These are phyloP conservation scores for Cladorrhinum samala DNA, from an alignment of 495 filamentous ascomycete species.

Conservation along the genomic window DNA sequence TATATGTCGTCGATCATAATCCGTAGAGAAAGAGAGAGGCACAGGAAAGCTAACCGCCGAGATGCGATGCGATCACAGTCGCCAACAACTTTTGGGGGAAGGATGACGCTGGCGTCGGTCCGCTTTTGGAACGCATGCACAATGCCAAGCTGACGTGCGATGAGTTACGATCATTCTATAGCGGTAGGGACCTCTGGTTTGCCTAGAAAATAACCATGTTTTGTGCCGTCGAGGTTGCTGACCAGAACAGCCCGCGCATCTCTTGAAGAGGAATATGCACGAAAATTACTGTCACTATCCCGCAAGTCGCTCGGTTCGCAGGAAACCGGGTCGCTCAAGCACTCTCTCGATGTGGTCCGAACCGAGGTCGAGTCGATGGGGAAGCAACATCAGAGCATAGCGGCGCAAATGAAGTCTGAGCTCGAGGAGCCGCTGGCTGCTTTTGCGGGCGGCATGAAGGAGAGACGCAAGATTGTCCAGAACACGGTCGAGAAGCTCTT, in stretches of 20 bases:
- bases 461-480: slow-evolving; percentile 93
- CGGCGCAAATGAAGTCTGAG: slow-evolving; percentile 90
- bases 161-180: slow-evolving; percentile 89
- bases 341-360: slow-evolving; percentile 79
- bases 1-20: background rate
- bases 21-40: background rate
- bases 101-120: slow-evolving; percentile 91
- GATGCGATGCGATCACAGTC: slow-evolving; percentile 44
- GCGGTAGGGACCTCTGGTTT: slow-evolving; percentile 44
- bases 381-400: slow-evolving; percentile 85
- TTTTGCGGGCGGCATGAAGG: slow-evolving; percentile 90
- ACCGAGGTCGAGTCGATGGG: slow-evolving; percentile 91
- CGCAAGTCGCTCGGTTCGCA: slow-evolving; percentile 86
- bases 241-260: slow-evolving; percentile 71
- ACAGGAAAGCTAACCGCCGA: background rate
- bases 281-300: slow-evolving; percentile 78
- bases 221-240: background rate
- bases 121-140: slow-evolving; percentile 93
- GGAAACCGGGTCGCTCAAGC: slow-evolving; percentile 75
- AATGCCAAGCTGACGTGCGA: slow-evolving; percentile 93
- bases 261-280: slow-evolving; percentile 97
- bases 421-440: slow-evolving; percentile 91
- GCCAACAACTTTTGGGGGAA: slow-evolving; percentile 99
- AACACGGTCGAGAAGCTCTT: slow-evolving; percentile 85
- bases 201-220: background rate